Evolutionary conservation across 164 flowering plant genomes (phyloP), one percentile per base, ranked within the genome.

Genomic region (Saururus chinensis): DNA sequence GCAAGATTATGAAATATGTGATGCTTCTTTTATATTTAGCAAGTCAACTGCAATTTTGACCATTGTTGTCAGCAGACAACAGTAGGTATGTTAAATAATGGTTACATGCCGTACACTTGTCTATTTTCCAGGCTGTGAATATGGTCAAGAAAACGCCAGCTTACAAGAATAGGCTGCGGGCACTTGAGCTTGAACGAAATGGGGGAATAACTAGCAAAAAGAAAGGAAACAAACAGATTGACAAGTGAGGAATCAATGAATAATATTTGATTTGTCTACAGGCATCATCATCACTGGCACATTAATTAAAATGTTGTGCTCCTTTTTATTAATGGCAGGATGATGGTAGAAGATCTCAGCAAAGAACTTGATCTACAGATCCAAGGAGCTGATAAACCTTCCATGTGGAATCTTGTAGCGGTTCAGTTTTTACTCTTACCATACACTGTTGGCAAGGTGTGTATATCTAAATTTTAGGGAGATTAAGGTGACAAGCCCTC

Each of bases 61-160:
- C 11, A 9, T 42, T 10, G 12, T 4, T 42, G 49, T 42, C 49
- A n/a, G n/a, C n/a, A n/a, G n/a, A n/a, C n/a, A 42, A 42, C 17
- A 42, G 12, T 42, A 10, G 49, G 12, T 10, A 14, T 42, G 49
- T 9, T 1, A 10, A 42, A 42, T 14, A 10, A 42, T 42, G 49
- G 49, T 42, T 42, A 4, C 1, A 9, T 42, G 42, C 42, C 5
- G 12, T 4, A 10, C 12, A 10, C 49, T 37, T 63, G 1, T 63
- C 16, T 35, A 30, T 19, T 60, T 55, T 20, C 23, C 74, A 93
- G 99, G 99, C 97, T 70, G 53, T 93, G 59, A 90, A 68, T 66
- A 88, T 82, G 95, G 97, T 93, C 14, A 93, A 84, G 78, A 88
- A 82, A 75, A 82, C 99, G 20, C 99, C 99, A 59, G 99, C 96